Evolutionary conservation across 2,329 filamentous ascomycete species (phyloP).

Genomic region (Diplodia sapinea): DNA sequence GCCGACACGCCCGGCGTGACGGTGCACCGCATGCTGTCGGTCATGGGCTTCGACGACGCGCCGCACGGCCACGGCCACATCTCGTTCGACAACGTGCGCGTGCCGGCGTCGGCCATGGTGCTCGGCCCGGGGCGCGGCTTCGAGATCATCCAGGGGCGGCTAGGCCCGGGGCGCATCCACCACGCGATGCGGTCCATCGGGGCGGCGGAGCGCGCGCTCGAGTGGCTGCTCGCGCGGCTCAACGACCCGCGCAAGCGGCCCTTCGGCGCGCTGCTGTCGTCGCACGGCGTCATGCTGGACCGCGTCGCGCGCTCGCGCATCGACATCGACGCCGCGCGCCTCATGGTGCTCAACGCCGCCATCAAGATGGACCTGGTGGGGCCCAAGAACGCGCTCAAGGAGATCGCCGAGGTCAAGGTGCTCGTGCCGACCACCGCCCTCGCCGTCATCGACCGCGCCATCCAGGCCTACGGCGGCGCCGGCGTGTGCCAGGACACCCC

Average conservation of each 20-base stretch:
- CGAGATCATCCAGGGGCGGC: slow-evolving; percentile 96
- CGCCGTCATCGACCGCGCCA: slow-evolving; percentile 88
- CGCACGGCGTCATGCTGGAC: slow-evolving; percentile 94
- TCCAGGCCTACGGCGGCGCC: slow-evolving; percentile 89
- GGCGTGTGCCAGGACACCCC: slow-evolving; percentile 96
- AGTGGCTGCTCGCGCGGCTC: slow-evolving; percentile 92
- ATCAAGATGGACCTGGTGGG: slow-evolving; percentile 90
- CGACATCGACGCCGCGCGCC: slow-evolving; percentile 89
- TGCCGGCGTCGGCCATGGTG: slow-evolving; percentile 82
- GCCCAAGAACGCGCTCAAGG: slow-evolving; percentile 86
- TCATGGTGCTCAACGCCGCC: slow-evolving; percentile 91
- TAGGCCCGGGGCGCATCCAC: slow-evolving; percentile 95
- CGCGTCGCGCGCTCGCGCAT: slow-evolving; percentile 92
- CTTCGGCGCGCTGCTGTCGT: slow-evolving; percentile 83
- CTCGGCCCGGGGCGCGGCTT: slow-evolving; percentile 94
- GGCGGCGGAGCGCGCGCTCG: slow-evolving; percentile 85
- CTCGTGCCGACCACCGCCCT: slow-evolving; percentile 82
- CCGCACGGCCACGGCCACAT: slow-evolving; percentile 97
- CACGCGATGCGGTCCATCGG: slow-evolving; percentile 97
- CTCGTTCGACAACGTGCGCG: slow-evolving; percentile 85
- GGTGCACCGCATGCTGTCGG: slow-evolving; percentile 90
- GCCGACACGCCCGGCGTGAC: slow-evolving; percentile 81
- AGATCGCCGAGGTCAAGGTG: slow-evolving; percentile 96
- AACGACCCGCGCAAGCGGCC: slow-evolving; percentile 91
- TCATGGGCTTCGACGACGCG: slow-evolving; percentile 98